Evolutionary conservation across 1,284 basidiomycete genomes (phyloP).

Genomic region (Cystobasidium sp.): DNA sequence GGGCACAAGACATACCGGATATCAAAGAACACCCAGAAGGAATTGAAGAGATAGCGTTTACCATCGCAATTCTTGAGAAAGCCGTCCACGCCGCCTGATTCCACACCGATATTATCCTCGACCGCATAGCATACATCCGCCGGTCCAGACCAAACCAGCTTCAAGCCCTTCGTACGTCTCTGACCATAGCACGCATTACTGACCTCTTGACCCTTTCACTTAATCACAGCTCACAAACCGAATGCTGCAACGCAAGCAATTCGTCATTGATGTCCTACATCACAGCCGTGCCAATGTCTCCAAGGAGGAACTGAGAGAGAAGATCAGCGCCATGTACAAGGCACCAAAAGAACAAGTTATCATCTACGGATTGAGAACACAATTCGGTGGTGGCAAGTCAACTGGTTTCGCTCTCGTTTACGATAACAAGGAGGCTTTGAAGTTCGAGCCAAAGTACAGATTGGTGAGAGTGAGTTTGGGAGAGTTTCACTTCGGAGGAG

Average conservation of each 20-base stretch:
- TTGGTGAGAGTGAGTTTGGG: conserved; percentile 79
- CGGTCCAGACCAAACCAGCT: neutral
- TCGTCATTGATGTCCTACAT: conserved; percentile 80
- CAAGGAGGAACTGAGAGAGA: conserved; percentile 89
- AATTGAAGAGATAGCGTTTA: too few species aligned
- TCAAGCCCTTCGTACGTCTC: neutral
- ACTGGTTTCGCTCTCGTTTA: conserved; percentile 98
- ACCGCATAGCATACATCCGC: too few species aligned
- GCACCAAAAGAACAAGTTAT: conserved; percentile 66
- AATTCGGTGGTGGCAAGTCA: conserved; percentile 97
- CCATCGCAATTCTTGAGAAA: too few species aligned
- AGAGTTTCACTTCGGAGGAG: neutral
- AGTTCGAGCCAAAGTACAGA: conserved; percentile 96
- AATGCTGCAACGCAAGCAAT: conserved; percentile 79
- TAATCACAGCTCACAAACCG: conserved; percentile 77
- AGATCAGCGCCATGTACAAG: conserved; percentile 77
- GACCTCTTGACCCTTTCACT: neutral
- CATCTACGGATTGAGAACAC: conserved; percentile 72
- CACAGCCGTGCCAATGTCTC: conserved; percentile 94
- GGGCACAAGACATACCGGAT: too few species aligned
- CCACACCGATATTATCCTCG: too few species aligned
- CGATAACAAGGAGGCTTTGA: conserved; percentile 92
- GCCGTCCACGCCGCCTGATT: too few species aligned
- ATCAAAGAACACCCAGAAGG: too few species aligned
- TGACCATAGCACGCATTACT: neutral